A percentile compares a stretch with the other conserved stretches of the same genome.
Evolutionary conservation across 164 flowering plant genomes (phyloP).

Genomic region (Piper longum): DNA sequence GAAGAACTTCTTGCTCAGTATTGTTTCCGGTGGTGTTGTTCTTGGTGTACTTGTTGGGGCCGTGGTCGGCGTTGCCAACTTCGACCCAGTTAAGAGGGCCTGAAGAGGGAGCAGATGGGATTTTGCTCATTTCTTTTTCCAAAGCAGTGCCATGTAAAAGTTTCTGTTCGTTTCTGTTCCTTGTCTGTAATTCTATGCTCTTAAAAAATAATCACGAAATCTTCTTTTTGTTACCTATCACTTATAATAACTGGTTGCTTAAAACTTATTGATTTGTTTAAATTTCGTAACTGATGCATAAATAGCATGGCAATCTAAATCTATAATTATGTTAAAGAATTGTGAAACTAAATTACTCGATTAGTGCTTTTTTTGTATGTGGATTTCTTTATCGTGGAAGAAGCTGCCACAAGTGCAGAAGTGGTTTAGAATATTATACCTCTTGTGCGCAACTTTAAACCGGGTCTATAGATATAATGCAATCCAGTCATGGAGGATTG

Average conservation of each 20-base stretch:
- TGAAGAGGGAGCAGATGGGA: constrained; percentile 12
- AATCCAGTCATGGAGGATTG: no score
- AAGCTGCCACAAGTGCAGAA: no score
- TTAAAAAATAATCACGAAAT: not conserved
- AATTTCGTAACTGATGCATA: not conserved
- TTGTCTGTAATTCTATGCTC: not conserved
- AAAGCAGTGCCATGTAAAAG: not conserved
- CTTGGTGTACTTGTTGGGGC: constrained; percentile 43
- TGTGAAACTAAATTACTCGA: no score
- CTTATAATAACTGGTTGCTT: not conserved
- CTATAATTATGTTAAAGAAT: no score
- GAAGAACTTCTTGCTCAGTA: constrained; percentile 80
- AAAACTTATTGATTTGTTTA: no score
- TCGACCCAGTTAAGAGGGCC: constrained; percentile 69
- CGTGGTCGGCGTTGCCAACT: constrained; percentile 66
- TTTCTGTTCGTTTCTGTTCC: not conserved
- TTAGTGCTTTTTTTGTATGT: no score
- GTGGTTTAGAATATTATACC: no score
- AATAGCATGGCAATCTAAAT: not conserved
- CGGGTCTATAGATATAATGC: no score
- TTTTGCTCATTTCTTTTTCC: not conserved
- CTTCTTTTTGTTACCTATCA: not conserved
- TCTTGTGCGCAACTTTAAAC: no score
- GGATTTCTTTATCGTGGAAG: no score
- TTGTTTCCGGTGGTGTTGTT: constrained; percentile 65